These are phyloP conservation scores for Pyrenophora teres DNA, from an alignment of 2,329 filamentous ascomycete genomes.

Conservation along the genomic window DNA sequence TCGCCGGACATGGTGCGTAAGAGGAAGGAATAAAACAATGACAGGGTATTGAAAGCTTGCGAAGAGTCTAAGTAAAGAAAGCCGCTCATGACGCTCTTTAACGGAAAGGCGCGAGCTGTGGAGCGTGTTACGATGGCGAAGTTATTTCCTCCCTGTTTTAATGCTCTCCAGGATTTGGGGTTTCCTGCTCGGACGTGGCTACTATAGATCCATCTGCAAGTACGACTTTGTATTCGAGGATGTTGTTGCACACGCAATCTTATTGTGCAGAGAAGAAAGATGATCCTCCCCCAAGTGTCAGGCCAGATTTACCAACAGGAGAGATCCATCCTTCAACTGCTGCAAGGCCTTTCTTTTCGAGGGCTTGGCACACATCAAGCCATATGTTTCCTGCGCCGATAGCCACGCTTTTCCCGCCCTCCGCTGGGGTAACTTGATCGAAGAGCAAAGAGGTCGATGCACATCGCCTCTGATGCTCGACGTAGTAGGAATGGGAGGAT, in stretches of 20 bases:
- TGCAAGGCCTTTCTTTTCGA: conserved; percentile 23
- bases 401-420: conserved; percentile 11
- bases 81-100: conserved; percentile 43
- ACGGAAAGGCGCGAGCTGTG: conserved; percentile 22
- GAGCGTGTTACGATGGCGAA: conserved; percentile 46
- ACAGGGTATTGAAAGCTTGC: conserved; percentile 15
- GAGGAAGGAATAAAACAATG: conserved; percentile 15
- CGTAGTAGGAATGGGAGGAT: conserved; percentile 31
- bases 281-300: conserved; percentile 46
- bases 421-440: conserved; percentile 10
- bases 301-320: conserved; percentile 35
- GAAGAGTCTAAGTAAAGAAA: conserved; percentile 22
- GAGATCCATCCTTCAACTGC: conserved; percentile 32
- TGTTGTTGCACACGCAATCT: conserved; percentile 42
- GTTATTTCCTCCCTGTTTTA: conserved; percentile 46
- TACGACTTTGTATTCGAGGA: conserved; percentile 43
- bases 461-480: conserved; percentile 29
- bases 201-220: conserved; percentile 43
- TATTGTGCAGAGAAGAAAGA: conserved; percentile 41
- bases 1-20: conserved; percentile 6
- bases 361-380: conserved; percentile 19
- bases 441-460: conserved; percentile 25
- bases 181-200: conserved; percentile 35
- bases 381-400: conserved; percentile 29
- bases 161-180: conserved; percentile 36